These are phyloP conservation scores for Taiozyma onychis DNA, from an alignment of 1,139 yeast genomes.

Conservation along the genomic window DNA sequence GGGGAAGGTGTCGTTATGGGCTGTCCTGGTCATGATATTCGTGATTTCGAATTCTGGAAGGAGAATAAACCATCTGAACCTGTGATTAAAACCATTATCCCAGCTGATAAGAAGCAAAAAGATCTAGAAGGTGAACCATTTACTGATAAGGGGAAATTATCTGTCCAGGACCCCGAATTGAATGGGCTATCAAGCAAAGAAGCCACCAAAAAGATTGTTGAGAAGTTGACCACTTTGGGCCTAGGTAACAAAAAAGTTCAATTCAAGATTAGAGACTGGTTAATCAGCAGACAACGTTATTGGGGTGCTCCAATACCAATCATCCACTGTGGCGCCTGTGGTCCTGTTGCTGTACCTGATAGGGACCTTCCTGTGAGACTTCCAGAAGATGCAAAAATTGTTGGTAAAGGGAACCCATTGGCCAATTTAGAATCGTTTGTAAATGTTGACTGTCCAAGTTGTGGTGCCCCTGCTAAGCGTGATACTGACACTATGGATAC, in stretches of 20 bases:
- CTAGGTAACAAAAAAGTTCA: slow-evolving; percentile 48
- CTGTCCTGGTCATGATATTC: slow-evolving; percentile 86
- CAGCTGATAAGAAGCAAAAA: slow-evolving; percentile 6
- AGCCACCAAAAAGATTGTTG: slow-evolving; percentile 48
- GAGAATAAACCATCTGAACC: slow-evolving; percentile 45
- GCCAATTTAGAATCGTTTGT: slow-evolving; percentile 65
- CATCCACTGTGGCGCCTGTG: slow-evolving; percentile 79
- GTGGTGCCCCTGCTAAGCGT: slow-evolving; percentile 69
- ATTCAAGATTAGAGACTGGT: slow-evolving; percentile 82
- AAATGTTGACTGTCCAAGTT: slow-evolving; percentile 72
- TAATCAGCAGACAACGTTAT: slow-evolving; percentile 86
- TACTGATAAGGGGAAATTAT: slow-evolving; percentile 50
- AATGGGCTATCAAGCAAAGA: slow-evolving; percentile 43
- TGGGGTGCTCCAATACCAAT: slow-evolving; percentile 99
- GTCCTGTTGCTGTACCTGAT: slow-evolving; percentile 87
- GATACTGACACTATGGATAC: slow-evolving; percentile 99
- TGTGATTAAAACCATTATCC: slow-evolving; percentile 36
- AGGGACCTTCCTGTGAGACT: slow-evolving; percentile 73
- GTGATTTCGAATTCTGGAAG: slow-evolving; percentile 80
- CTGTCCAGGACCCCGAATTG: slow-evolving; percentile 43
- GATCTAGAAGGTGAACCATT: slow-evolving; percentile 34
- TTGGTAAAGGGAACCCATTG: slow-evolving; percentile 67
- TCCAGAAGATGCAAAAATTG: slow-evolving; percentile 50
- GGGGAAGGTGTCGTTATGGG: slow-evolving; percentile 98
- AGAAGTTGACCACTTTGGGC: slow-evolving; percentile 32